Percentiles rank a stretch among this genome's conserved stretches.
phyloP scores from a whole-genome alignment of 306 rosid genomes.

The Corylus heterophylla region DNA sequence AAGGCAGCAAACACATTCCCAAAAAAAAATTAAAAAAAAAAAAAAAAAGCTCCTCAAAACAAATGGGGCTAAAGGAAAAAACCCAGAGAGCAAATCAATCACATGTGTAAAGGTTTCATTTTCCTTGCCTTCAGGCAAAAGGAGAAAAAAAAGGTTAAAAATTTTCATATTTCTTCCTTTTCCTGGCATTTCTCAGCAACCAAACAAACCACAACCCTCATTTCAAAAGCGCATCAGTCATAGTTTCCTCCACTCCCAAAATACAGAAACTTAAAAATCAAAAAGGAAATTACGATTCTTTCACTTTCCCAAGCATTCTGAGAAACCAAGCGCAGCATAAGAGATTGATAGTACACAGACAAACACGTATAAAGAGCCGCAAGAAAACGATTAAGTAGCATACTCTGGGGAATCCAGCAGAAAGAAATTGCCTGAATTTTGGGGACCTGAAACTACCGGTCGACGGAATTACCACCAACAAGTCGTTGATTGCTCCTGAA shows the following conservation, averaged over 20 bases:
- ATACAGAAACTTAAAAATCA: neutral
- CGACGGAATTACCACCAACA: constrained; percentile 59
- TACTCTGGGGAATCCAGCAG: constrained; percentile 61
- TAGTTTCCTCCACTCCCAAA: neutral
- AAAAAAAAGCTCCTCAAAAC: neutral
- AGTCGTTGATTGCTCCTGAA: constrained; percentile 66
- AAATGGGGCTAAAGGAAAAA: neutral
- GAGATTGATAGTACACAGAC: neutral
- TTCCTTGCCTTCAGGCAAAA: neutral
- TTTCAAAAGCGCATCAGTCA: neutral
- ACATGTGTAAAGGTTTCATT: neutral
- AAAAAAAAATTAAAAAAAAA: too few species aligned
- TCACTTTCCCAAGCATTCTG: neutral
- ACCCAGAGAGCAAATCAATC: neutral
- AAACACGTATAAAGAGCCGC: neutral
- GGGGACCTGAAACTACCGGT: constrained; percentile 50
- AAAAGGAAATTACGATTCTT: neutral
- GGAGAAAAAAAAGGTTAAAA: neutral
- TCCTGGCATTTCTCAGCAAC: neutral
- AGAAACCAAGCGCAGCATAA: neutral
- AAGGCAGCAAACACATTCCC: too few species aligned
- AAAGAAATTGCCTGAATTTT: constrained; percentile 54
- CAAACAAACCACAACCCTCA: constrained; percentile 3
- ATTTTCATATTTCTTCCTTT: neutral
- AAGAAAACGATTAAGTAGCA: constrained; percentile 14